phyloP scores from a whole-genome alignment of 768 basidiomycete genomes.

The Trametopsis cervina region DNA sequence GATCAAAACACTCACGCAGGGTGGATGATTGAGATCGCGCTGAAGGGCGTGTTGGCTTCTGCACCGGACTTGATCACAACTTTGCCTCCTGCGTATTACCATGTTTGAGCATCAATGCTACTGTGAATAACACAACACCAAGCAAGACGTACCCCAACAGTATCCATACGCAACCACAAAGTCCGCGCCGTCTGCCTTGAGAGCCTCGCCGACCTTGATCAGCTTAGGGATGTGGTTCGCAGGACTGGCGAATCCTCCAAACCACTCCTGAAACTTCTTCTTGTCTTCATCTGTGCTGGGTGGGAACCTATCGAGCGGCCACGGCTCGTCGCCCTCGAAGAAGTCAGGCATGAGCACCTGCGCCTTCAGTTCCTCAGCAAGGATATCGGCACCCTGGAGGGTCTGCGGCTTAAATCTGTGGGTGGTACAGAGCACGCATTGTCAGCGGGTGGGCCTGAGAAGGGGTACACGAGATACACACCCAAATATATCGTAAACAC shows the following conservation, averaged over 20 bases:
- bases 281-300: slow-evolving; percentile 48
- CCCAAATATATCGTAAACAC: slow-evolving; percentile 62
- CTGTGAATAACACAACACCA: too few species aligned
- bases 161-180: slow-evolving; percentile 46
- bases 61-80: slow-evolving; percentile 35
- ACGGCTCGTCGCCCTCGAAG: slow-evolving; percentile 47
- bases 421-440: neutral
- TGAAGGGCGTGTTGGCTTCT: slow-evolving; percentile 35
- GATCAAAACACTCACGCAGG: slow-evolving; percentile 49
- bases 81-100: slow-evolving; percentile 42
- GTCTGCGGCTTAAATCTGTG: slow-evolving; percentile 53
- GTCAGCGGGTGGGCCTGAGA: neutral
- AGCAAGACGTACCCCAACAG: slow-evolving; percentile 55
- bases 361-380: slow-evolving; percentile 43
- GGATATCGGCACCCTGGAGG: slow-evolving; percentile 58
- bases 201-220: slow-evolving; percentile 30
- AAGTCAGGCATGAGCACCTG: slow-evolving; percentile 65
- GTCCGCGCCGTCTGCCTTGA: slow-evolving; percentile 37
- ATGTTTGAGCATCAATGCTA: too few species aligned
- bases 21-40: slow-evolving; percentile 44
- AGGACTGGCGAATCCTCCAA: slow-evolving; percentile 45
- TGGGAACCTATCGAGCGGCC: slow-evolving; percentile 43
- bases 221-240: slow-evolving; percentile 33
- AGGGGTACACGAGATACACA: slow-evolving; percentile 17
- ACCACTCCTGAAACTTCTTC: slow-evolving; percentile 48